Evolutionary conservation across 2,329 filamentous ascomycete genomes (phyloP).

Genomic region (Tricladium varicosporioides): DNA sequence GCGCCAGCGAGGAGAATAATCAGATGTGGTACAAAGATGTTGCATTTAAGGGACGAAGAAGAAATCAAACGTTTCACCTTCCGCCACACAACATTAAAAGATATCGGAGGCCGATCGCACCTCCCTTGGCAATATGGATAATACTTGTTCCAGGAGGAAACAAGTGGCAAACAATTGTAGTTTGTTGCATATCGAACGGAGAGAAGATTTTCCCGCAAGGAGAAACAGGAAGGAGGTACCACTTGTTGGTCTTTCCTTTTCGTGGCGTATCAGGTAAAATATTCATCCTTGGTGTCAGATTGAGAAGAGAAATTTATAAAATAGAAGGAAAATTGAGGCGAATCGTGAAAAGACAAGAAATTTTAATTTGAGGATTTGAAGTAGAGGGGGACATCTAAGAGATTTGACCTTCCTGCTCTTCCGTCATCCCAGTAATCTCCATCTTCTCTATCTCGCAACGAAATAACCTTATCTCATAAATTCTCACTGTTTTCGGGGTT

Average conservation of each 20-base stretch:
- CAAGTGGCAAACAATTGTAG: neutral
- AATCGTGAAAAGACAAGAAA: too few relatives aligned
- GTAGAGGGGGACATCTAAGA: too few relatives aligned
- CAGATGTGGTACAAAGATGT: too few relatives aligned
- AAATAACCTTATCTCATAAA: too few relatives aligned
- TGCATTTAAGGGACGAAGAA: too few relatives aligned
- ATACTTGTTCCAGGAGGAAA: neutral
- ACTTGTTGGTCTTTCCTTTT: neutral
- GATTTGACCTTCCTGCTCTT: too few relatives aligned
- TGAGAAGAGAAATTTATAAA: neutral
- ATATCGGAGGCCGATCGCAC: too few relatives aligned
- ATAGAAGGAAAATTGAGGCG: neutral
- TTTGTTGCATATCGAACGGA: neutral
- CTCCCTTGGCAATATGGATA: neutral
- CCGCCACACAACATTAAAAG: neutral
- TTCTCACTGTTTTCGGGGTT: too few relatives aligned
- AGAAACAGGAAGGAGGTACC: neutral
- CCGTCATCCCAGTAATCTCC: too few relatives aligned
- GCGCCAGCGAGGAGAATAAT: too few relatives aligned
- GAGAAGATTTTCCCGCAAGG: neutral
- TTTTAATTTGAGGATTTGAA: too few relatives aligned
- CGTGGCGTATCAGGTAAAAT: neutral
- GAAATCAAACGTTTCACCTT: neutral
- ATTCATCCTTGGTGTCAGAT: neutral
- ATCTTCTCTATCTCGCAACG: too few relatives aligned